Evolutionary conservation across 306 rosid species (phyloP), one percentile per base, ranked within the genome.

Genomic region (Ammopiptanthus mongolicus): DNA sequence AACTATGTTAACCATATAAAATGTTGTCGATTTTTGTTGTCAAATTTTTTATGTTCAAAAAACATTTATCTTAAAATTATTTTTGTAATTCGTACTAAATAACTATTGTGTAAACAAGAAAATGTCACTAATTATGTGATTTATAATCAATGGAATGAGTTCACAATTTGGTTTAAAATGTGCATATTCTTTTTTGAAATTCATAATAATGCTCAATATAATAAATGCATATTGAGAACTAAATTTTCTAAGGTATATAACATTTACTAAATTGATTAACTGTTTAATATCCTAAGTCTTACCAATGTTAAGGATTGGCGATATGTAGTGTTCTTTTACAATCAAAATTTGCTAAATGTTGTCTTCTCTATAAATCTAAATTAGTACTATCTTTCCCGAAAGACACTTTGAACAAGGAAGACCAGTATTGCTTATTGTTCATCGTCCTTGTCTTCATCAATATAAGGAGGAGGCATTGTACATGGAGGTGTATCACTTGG

Each of bases 401-500:
- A 36, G 42, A 36, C 42, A 36, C 22, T 50, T 15, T 50, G 56
- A 50, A 50, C 23, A 50, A 50, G n/a, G n/a, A 34, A 36, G 3
- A 50, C 3, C 19, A 47, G 5, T 8, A 31, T 33, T 17, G n/a
- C 33, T 53, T 19, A 33, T 25, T 25, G 36, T 53, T 34, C 10
- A 1, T 70, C 51, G 22, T 0, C 34, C 8, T 13, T 2, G 7
- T 51, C 18, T 17, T 63, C 21, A 41, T 52, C 31, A 59, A n/a
- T 6, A 67, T 31, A 7, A 39, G 76, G 81, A 44, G 75, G n/a
- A 64, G 79, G 56, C 76, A 78, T 10, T 47, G 65, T 46, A 10
- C 87, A 83, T 19, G 84, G 84, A 57, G 50, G 62, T 64, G 57
- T 42, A 46, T 17, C 14, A 50, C 77, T 83, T 28, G 78, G 66